Evolutionary conservation across 768 basidiomycete genomes (phyloP).

Genomic region (Mycena rosella): DNA sequence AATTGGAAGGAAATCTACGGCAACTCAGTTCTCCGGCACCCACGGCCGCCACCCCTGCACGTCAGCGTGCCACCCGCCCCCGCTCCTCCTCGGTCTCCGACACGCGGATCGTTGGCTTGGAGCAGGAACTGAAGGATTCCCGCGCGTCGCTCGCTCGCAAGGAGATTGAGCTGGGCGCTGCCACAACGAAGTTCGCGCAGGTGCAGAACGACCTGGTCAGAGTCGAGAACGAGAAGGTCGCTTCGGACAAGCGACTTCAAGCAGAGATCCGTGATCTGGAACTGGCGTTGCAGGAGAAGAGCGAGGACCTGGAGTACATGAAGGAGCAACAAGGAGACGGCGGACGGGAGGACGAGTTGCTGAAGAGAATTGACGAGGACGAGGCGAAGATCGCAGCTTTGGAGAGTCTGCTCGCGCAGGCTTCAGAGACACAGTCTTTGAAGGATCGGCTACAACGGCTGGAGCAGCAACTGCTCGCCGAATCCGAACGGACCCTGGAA

Average conservation of each 20-base stretch:
- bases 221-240: conserved; percentile 71
- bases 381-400: conserved; percentile 73
- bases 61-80: conserved; percentile 55
- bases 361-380: conserved; percentile 80
- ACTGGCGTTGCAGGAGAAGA: conserved; percentile 63
- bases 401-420: conserved; percentile 60
- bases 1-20: conserved; percentile 62
- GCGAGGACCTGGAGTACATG: conserved; percentile 68
- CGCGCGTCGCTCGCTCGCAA: conserved; percentile 59
- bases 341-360: conserved; percentile 69
- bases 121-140: conserved; percentile 67
- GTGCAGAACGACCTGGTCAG: conserved; percentile 63
- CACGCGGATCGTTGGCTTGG: conserved; percentile 61
- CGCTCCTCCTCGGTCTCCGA: conserved; percentile 73
- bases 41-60: conserved; percentile 44
- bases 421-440: conserved; percentile 52
- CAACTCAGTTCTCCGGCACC: conserved; percentile 50
- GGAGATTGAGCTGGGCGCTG: conserved; percentile 55
- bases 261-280: conserved; percentile 60
- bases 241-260: conserved; percentile 61
- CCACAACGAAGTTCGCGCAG: conserved; percentile 62
- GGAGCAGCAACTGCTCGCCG: conserved; percentile 56
- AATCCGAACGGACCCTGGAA: conserved; percentile 54
- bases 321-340: conserved; percentile 55
- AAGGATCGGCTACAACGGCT: conserved; percentile 55